A percentile compares a stretch with the other conserved stretches of the same genome.
Evolutionary conservation across 768 basidiomycete species (phyloP).

Genomic region (Crassisporium funariophilum): DNA sequence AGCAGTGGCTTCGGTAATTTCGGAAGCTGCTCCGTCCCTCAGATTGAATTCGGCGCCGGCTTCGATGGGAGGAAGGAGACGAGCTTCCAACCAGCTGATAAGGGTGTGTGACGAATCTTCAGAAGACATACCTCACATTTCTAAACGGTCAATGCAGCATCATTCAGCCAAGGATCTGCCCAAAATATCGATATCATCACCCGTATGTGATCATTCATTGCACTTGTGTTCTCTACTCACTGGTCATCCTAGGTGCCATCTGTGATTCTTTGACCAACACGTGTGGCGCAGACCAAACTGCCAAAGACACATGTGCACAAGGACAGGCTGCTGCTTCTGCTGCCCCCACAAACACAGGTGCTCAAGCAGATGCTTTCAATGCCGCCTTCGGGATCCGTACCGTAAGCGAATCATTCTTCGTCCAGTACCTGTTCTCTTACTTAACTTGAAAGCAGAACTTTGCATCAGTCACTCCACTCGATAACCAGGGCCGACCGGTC

Average conservation of each 20-base stretch:
- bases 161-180: slow-evolving; percentile 62
- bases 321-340: slow-evolving; percentile 45
- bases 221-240: background rate
- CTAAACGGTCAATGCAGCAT: slow-evolving; percentile 27
- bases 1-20: slow-evolving; percentile 42
- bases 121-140: background rate
- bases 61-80: slow-evolving; percentile 59
- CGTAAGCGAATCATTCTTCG: slow-evolving; percentile 24
- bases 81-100: slow-evolving; percentile 52
- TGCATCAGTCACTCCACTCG: slow-evolving; percentile 40
- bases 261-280: slow-evolving; percentile 56
- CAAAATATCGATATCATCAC: slow-evolving; percentile 62
- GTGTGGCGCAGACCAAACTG: slow-evolving; percentile 56
- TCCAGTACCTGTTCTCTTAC: background rate
- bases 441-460: slow-evolving; percentile 41
- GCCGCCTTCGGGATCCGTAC: slow-evolving; percentile 54
- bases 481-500: slow-evolving; percentile 45
- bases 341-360: slow-evolving; percentile 45
- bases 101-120: slow-evolving; percentile 29
- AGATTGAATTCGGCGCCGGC: slow-evolving; percentile 57
- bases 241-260: slow-evolving; percentile 38
- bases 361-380: slow-evolving; percentile 67
- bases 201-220: slow-evolving; percentile 27
- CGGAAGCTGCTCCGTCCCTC: slow-evolving; percentile 52
- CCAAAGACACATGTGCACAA: slow-evolving; percentile 47